These are phyloP conservation scores for Hypholoma fasciculare DNA, from an alignment of 768 basidiomycete species.

Conservation along the genomic window DNA sequence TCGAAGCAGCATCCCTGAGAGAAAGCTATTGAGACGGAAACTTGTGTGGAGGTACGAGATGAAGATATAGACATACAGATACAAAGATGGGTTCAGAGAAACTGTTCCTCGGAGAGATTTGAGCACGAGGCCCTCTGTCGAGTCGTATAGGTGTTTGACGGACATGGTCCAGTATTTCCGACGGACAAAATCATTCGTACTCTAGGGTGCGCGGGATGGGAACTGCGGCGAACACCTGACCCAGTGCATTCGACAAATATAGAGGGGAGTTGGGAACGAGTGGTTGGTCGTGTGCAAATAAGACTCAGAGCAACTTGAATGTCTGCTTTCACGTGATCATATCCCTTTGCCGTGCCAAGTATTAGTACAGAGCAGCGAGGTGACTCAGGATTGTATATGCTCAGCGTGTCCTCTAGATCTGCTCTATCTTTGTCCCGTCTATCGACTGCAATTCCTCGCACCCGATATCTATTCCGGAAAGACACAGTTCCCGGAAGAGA, in stretches of 20 bases:
- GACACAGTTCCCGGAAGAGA: not conserved
- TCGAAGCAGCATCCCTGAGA: conserved; percentile 35
- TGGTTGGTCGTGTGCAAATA: not conserved
- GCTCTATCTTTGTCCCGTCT: not conserved
- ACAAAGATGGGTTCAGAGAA: conserved; percentile 37
- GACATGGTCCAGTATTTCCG: conserved; percentile 28
- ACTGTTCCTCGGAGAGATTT: conserved; percentile 42
- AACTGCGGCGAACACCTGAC: not conserved
- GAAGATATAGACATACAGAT: conserved; percentile 29
- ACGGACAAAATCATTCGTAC: not conserved
- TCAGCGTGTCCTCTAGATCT: not conserved
- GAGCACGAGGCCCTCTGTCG: conserved; percentile 41
- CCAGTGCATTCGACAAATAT: not conserved
- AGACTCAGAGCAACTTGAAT: too few species aligned
- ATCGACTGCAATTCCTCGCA: not conserved
- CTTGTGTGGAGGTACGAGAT: not conserved
- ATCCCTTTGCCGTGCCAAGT: not conserved
- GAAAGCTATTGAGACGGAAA: not conserved
- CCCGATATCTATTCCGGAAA: not conserved
- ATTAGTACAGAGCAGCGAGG: not conserved
- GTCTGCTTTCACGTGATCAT: not conserved
- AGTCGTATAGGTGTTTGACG: conserved; percentile 41
- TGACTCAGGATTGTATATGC: not conserved
- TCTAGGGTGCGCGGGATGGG: not conserved
- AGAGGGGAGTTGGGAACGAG: not conserved